phyloP scores from a whole-genome alignment of 345 rosid genomes.

The Eucalyptus pauciflora region DNA sequence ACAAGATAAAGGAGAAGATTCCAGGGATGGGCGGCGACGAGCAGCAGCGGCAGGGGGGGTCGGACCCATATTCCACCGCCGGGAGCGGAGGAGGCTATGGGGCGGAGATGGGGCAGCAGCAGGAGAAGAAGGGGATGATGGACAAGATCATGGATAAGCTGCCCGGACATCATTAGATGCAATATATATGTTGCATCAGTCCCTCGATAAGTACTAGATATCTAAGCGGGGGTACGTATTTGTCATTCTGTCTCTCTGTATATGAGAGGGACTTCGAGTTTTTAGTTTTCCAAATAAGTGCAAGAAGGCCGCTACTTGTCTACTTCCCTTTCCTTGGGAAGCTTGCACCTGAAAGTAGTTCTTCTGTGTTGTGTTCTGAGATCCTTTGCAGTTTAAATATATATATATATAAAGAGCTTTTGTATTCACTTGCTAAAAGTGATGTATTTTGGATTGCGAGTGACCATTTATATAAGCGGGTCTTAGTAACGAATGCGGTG shows the following conservation, averaged over 20 bases:
- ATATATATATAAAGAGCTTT: not conserved
- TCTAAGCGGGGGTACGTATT: not conserved
- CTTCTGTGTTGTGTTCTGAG: not conserved
- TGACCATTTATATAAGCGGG: no score
- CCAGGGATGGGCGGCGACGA: constrained; percentile 17
- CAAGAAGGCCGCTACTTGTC: not conserved
- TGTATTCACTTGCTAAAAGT: no score
- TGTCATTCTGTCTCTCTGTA: not conserved
- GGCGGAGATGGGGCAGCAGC: constrained; percentile 3
- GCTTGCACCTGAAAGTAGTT: not conserved
- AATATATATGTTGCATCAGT: not conserved
- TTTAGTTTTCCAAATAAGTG: not conserved
- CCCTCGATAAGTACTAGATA: not conserved
- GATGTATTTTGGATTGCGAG: no score
- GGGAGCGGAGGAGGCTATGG: not conserved
- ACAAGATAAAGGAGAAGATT: constrained; percentile 50
- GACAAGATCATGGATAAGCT: constrained; percentile 66
- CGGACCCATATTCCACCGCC: not conserved
- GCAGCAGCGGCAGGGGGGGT: constrained; percentile 1
- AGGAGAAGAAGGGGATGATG: constrained; percentile 54
- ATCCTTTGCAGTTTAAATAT: not conserved
- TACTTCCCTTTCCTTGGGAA: not conserved
- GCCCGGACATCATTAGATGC: constrained; percentile 16
- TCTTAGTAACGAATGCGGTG: no score
- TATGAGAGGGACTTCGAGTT: not conserved